Evolutionary conservation across 1,139 yeast genomes (phyloP).

Genomic region (Nakaseomyces bracarensis): DNA sequence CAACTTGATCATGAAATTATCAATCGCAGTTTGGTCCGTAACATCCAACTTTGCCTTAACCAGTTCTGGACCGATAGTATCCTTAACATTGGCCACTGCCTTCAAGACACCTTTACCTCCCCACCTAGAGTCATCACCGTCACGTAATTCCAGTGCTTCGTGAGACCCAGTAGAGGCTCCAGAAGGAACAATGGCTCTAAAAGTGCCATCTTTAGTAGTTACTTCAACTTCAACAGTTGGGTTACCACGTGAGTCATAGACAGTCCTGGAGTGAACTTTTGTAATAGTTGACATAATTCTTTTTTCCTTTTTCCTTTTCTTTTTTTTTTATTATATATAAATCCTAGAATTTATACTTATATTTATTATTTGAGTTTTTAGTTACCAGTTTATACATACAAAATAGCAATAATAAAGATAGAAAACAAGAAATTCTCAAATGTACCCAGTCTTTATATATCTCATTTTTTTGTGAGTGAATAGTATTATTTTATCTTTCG

Average conservation of each 20-base stretch:
- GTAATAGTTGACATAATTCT: constrained; percentile 43
- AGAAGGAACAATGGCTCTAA: constrained; percentile 92
- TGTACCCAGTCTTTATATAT: too few relatives aligned
- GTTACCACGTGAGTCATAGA: constrained; percentile 97
- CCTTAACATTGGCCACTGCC: constrained; percentile 88
- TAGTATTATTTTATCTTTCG: too few relatives aligned
- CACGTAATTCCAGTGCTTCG: constrained; percentile 94
- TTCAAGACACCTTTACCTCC: constrained; percentile 89
- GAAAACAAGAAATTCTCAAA: too few relatives aligned
- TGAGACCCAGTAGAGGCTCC: constrained; percentile 95
- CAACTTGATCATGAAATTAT: constrained; percentile 63
- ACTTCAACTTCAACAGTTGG: constrained; percentile 95
- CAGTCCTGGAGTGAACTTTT: constrained; percentile 81
- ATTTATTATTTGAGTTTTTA: too few relatives aligned
- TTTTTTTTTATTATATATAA: neutral
- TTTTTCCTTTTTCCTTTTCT: constrained; percentile 8
- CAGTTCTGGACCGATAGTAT: constrained; percentile 80
- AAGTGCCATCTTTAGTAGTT: constrained; percentile 74
- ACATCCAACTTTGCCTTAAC: constrained; percentile 65
- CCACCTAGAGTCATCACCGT: constrained; percentile 90
- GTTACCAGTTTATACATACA: too few relatives aligned
- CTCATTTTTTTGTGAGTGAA: too few relatives aligned
- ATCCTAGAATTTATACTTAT: neutral
- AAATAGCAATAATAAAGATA: too few relatives aligned
- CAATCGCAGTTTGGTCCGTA: constrained; percentile 69